Conservation (phyloP, 176 grass and related monocot genomes). For the Areca catechu region DNA sequence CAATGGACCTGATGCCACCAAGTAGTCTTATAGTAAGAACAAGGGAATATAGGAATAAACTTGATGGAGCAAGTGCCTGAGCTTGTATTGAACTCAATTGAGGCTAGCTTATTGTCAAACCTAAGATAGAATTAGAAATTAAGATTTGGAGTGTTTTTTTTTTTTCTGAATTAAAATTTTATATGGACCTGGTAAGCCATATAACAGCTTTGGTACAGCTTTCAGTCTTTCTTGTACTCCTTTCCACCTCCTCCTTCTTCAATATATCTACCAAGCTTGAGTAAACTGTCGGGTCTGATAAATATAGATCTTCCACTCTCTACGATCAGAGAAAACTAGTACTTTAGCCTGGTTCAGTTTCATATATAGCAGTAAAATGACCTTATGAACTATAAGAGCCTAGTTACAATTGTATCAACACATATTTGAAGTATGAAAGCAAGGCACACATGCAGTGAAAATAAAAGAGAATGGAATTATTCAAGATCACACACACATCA, state of each 20-base stretch:
- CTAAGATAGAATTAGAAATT: no score
- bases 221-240: slow-evolving; percentile 44
- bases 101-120: no score
- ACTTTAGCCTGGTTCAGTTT: neutral
- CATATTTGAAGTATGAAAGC: no score
- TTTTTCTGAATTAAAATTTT: neutral
- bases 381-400: slow-evolving; percentile 4
- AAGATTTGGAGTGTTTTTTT: no score
- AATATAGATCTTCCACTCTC: slow-evolving; percentile 59
- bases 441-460: no score
- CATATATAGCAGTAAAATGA: neutral
- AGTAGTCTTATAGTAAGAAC: neutral
- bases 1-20: slow-evolving; percentile 42
- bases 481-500: no score
- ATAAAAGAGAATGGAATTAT: no score
- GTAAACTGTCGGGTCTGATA: slow-evolving; percentile 38
- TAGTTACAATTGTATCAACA: no score
- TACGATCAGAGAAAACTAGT: slow-evolving; percentile 2
- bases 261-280: slow-evolving; percentile 45
- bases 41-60: no score
- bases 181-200: slow-evolving; percentile 58
- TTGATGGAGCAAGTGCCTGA: no score
- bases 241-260: slow-evolving; percentile 39
- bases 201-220: slow-evolving; percentile 74
- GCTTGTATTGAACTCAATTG: no score